Evolutionary conservation across 2,329 filamentous ascomycete species (phyloP), one percentile per base, ranked within the genome.

Genomic region (Polytolypa hystricis): DNA sequence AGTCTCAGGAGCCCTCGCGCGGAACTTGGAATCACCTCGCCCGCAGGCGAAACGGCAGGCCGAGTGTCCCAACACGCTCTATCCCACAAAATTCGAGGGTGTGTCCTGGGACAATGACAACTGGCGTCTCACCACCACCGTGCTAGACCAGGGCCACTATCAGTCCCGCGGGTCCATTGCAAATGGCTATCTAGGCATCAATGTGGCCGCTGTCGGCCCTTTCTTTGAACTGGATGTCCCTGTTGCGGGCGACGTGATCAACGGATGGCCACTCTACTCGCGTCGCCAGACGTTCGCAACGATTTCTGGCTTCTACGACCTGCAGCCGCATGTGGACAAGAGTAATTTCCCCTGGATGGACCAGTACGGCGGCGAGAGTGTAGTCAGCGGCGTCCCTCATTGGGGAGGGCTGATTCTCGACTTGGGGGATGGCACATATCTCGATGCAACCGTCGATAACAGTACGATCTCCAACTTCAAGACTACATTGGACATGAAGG

Each of bases 321-420:
- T 63, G 3, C 74, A 81, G 50, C 64, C 67, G 2, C 68, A 64
- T 19, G 73, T 69, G 0, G 75, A 73, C 30, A 67, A 69, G 1
- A 70, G 71, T 5, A 83, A 83, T 46, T 82, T 79, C 46, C 67
- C 67, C 0, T 83, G 80, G 78, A 54, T 84, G 29, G 67, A 73
- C 38, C 73, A 83, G 45, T 79, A 81, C 56, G 79, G 79, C 5
- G 72, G 73, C 39, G 80, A 85, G 48, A 80, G 73, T 46, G 77
- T 81, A 34, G 80, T 84, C 43, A 73, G 71, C 35, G 81, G 81
- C 16, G 69, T 85, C 11, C 81, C 81, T 5, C 79, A 84, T 51
- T 81, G 77, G 68, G 67, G 68, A 17, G 74, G 72, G 1, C 57
- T 81, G 25, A 54, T 77, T 23, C 62, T 81, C 12, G 67, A 75